These are phyloP conservation scores for Fusarium sp. DNA, from an alignment of 2,329 filamentous ascomycete genomes.

Conservation along the genomic window DNA sequence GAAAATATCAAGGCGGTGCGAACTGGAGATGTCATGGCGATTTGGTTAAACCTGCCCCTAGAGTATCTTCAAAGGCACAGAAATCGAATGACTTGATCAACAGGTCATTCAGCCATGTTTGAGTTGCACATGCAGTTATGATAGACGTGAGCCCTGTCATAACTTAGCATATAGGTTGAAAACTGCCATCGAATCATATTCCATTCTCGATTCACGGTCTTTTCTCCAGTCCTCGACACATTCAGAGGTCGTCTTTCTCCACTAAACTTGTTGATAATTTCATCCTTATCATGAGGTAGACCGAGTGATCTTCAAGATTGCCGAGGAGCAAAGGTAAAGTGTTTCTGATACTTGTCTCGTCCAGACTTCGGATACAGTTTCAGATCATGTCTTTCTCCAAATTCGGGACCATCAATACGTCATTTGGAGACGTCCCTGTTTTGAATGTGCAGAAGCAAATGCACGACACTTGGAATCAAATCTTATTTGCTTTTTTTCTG, in stretches of 20 bases:
- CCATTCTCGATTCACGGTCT: background rate
- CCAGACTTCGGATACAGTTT: conserved; percentile 1
- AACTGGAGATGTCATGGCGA: background rate
- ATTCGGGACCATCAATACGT: conserved; percentile 4
- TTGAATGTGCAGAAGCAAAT: conserved; percentile 11
- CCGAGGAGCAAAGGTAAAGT: conserved; percentile 6
- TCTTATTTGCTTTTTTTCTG: conserved; percentile 18
- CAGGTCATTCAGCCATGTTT: background rate
- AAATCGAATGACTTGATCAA: background rate
- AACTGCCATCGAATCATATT: background rate
- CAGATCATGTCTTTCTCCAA: conserved; percentile 11
- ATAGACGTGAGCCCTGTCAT: background rate
- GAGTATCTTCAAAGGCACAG: background rate
- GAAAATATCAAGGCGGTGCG: conserved; percentile 7
- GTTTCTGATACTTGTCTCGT: conserved; percentile 9
- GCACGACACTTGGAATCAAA: conserved; percentile 7
- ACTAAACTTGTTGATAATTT: background rate
- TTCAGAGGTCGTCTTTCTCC: background rate
- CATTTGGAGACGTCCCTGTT: conserved; percentile 12
- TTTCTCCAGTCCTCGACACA: background rate
- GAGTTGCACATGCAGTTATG: background rate
- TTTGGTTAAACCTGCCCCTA: background rate
- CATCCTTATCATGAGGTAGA: background rate
- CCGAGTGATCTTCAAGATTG: background rate
- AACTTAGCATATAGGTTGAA: background rate